A percentile compares a stretch with the other conserved stretches of the same genome.
phyloP scores from a whole-genome alignment of 345 rosid genomes.

The Brassica rapa region DNA sequence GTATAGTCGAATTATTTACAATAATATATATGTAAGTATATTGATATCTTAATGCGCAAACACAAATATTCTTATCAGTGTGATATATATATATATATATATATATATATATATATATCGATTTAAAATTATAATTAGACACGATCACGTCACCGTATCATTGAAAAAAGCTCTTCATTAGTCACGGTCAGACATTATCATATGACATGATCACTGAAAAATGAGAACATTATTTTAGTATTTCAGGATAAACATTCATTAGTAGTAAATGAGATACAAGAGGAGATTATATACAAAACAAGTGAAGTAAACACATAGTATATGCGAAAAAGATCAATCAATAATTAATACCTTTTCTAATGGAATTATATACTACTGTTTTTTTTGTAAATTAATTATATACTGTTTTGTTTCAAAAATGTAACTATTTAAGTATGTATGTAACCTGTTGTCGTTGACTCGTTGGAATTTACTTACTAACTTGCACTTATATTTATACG shows the following conservation, averaged over 20 bases:
- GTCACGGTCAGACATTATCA: neutral
- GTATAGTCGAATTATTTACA: conserved; percentile 4
- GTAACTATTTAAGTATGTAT: neutral
- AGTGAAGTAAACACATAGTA: neutral
- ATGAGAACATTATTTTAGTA: conserved; percentile 4
- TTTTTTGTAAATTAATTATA: no score
- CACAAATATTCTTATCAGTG: conserved; percentile 22
- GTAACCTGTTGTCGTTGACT: conserved; percentile 18
- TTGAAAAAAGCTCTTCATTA: neutral
- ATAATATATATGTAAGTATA: neutral
- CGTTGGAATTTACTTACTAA: conserved; percentile 16
- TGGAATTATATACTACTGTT: neutral
- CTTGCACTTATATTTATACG: neutral
- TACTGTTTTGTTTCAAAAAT: neutral
- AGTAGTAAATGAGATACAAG: neutral
- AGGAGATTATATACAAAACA: neutral
- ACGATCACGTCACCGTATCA: conserved; percentile 12
- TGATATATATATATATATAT: neutral
- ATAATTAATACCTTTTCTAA: neutral
- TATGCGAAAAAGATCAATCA: neutral
- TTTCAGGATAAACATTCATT: neutral
- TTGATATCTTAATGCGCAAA: neutral
- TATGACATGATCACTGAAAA: neutral
- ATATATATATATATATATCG: neutral
- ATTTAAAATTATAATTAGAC: neutral